Evolutionary conservation across 148 eudicot species (phyloP).

Genomic region (Diospyros lotus): DNA sequence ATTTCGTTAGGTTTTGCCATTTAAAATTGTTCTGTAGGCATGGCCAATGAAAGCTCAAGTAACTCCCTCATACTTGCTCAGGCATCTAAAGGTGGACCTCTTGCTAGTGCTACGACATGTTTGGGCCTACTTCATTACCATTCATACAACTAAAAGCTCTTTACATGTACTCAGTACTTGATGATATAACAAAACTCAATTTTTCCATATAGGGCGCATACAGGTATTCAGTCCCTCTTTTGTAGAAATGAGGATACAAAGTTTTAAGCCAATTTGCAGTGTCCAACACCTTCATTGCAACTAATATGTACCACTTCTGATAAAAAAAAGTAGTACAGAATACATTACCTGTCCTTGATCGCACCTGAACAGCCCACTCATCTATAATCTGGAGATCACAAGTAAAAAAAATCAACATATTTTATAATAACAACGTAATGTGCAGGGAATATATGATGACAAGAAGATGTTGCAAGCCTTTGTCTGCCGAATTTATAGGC

Average conservation of each 20-base stretch:
- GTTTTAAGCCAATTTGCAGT: constrained; percentile 4
- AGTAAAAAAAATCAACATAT: constrained; percentile 13
- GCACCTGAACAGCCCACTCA: constrained; percentile 68
- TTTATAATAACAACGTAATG: neutral
- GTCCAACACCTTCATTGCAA: neutral
- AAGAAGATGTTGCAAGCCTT: constrained; percentile 29
- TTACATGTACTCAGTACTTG: no score
- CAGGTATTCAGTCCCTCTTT: neutral
- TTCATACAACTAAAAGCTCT: no score
- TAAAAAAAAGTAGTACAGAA: neutral
- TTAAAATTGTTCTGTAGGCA: no score
- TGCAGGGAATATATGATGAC: neutral
- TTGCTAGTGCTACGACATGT: no score
- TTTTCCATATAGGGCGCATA: no score
- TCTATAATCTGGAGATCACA: constrained; percentile 51
- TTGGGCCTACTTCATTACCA: no score
- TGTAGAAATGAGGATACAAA: neutral
- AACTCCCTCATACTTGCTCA: no score
- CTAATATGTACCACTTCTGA: no score
- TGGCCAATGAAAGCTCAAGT: no score
- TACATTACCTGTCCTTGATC: constrained; percentile 50
- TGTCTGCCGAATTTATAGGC: constrained; percentile 1
- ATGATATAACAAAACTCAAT: no score
- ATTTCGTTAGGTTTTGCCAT: no score
- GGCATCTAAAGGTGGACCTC: no score